Evolutionary conservation across 352 stramenopile species (phyloP).

Genomic region (Phytophthora macrochlamydospora): DNA sequence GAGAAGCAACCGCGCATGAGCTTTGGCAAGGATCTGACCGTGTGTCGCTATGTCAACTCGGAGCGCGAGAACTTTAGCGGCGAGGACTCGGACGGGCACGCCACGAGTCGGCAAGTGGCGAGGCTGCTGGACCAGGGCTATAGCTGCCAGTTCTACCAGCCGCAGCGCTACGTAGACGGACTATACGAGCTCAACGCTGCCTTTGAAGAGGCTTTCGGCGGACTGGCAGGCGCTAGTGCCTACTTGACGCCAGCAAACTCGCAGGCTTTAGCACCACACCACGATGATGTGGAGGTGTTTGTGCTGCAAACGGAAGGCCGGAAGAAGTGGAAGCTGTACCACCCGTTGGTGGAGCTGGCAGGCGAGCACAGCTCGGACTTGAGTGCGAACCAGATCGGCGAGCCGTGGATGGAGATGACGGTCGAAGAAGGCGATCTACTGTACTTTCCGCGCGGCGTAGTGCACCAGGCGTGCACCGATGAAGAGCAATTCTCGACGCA

Average conservation of each 20-base stretch:
- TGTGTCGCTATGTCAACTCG: constrained; percentile 76
- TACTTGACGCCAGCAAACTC: constrained; percentile 80
- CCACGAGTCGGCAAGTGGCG: constrained; percentile 58
- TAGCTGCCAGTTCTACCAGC: constrained; percentile 91
- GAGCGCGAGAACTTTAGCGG: constrained; percentile 74
- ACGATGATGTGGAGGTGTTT: constrained; percentile 90
- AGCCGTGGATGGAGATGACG: constrained; percentile 84
- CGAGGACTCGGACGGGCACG: constrained; percentile 54
- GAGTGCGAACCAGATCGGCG: constrained; percentile 60
- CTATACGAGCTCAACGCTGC: constrained; percentile 79
- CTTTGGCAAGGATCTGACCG: constrained; percentile 71
- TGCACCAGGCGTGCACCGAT: constrained; percentile 83
- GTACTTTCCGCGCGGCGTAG: constrained; percentile 83
- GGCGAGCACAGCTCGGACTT: constrained; percentile 85
- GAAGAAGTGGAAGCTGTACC: constrained; percentile 92
- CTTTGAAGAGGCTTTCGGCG: constrained; percentile 81
- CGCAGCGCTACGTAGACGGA: constrained; percentile 80
- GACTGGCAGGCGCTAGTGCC: constrained; percentile 74
- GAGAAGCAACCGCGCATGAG: constrained; percentile 54
- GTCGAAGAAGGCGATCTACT: constrained; percentile 85
- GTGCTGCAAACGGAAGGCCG: constrained; percentile 83
- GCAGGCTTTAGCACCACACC: constrained; percentile 84
- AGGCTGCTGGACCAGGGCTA: constrained; percentile 70
- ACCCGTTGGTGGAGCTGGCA: constrained; percentile 69
- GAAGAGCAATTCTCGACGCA: constrained; percentile 84